Percentiles rank a stretch among this genome's conserved stretches.
These are phyloP conservation scores for Stellera chamaejasme DNA, from an alignment of 345 rosid species.

Conservation along the genomic window DNA sequence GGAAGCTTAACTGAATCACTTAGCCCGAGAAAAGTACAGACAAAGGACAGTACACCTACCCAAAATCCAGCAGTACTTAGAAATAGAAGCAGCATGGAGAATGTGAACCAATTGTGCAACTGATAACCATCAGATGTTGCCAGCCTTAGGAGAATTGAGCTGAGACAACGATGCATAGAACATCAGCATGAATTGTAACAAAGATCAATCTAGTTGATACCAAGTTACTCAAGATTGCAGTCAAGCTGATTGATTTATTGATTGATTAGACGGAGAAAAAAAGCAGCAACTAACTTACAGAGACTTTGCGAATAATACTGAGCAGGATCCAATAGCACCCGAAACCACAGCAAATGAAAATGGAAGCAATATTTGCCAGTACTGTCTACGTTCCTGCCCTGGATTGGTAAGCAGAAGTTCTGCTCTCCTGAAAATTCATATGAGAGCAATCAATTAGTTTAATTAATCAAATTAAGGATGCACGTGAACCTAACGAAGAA, in stretches of 20 bases:
- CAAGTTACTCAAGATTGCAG: slow-evolving; percentile 14
- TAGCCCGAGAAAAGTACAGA: too few species aligned
- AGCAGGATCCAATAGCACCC: slow-evolving; percentile 96
- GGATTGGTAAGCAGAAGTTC: slow-evolving; percentile 56
- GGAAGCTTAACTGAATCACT: too few species aligned
- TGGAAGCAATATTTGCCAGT: slow-evolving; percentile 88
- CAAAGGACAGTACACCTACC: slow-evolving; percentile 33
- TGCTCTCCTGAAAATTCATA: slow-evolving; percentile 59
- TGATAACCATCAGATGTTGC: slow-evolving; percentile 84
- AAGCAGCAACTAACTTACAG: slow-evolving; percentile 51
- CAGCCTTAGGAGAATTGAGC: slow-evolving; percentile 88
- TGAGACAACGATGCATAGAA: slow-evolving; percentile 14
- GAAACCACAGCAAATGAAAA: slow-evolving; percentile 97
- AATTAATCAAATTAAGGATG: background rate
- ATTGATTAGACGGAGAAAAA: background rate
- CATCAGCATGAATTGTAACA: too few species aligned
- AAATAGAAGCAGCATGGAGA: slow-evolving; percentile 92
- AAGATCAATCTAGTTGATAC: background rate
- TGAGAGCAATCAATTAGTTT: slow-evolving; percentile 3
- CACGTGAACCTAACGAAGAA: background rate
- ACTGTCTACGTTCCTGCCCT: slow-evolving; percentile 68
- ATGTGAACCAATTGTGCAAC: slow-evolving; percentile 95
- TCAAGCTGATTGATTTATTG: background rate
- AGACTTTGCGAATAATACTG: slow-evolving; percentile 97
- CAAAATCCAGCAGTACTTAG: slow-evolving; percentile 98